Conservation (phyloP, 148 eudicot genomes). For the Euryodendron excelsum region DNA sequence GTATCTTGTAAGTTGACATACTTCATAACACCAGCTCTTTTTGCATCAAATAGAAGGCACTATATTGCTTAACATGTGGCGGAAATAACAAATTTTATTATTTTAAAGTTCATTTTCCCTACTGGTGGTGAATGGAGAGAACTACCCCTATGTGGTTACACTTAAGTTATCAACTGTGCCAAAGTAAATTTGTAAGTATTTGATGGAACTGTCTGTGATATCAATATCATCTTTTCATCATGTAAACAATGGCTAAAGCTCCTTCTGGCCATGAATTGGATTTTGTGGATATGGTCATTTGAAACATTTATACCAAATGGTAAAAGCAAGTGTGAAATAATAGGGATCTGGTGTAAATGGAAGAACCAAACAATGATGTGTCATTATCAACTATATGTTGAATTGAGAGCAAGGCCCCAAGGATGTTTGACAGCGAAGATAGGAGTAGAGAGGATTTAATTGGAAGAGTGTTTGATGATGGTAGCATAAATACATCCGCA, state of each 20-base stretch:
- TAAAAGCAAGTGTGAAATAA: too few relatives aligned
- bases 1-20: slow-evolving; percentile 78
- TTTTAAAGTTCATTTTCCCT: not conserved
- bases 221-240: not conserved
- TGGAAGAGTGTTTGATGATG: not conserved
- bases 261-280: not conserved
- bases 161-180: not conserved
- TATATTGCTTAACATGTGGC: not conserved
- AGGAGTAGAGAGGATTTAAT: not conserved
- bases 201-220: not conserved
- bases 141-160: not conserved
- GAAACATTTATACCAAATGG: not conserved
- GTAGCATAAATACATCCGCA: too few relatives aligned
- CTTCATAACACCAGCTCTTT: not conserved
- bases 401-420: not conserved
- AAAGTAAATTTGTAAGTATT: not conserved
- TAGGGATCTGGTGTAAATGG: not conserved
- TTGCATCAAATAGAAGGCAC: slow-evolving; percentile 7
- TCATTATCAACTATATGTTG: not conserved
- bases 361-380: not conserved
- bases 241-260: not conserved
- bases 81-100: not conserved
- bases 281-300: not conserved
- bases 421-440: not conserved
- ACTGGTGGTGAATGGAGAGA: not conserved